A percentile compares a stretch with the other conserved stretches of the same genome.
Conservation (phyloP, 2,329 filamentous ascomycete species). For the Cercospora zeae-maydis region DNA sequence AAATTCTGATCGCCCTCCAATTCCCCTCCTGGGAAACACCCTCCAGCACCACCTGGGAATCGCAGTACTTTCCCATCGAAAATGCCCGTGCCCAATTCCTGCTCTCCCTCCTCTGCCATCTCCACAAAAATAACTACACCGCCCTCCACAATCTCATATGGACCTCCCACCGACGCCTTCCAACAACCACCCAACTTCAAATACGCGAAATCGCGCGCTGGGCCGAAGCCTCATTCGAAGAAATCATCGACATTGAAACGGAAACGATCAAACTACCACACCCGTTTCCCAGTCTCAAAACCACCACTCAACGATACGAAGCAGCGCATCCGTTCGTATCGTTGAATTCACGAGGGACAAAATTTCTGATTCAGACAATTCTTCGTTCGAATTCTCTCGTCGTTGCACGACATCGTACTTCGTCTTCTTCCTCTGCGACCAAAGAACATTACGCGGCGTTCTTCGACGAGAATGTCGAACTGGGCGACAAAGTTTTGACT, state of each 20-base stretch:
- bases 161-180: background rate
- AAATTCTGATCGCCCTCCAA: background rate
- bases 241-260: background rate
- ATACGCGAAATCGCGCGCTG: background rate
- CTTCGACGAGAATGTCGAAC: background rate
- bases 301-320: background rate
- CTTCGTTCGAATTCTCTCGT: background rate
- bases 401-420: background rate
- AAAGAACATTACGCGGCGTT: background rate
- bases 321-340: background rate
- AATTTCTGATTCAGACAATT: background rate
- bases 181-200: background rate
- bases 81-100: background rate
- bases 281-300: background rate
- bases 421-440: too few relatives aligned
- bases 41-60: background rate
- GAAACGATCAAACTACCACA: background rate
- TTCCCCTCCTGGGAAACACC: background rate
- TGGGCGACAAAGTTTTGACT: background rate
- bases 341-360: background rate
- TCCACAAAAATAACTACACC: background rate
- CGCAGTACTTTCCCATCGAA: background rate
- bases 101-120: background rate
- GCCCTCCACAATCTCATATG: background rate
- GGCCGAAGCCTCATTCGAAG: background rate